phyloP scores from a whole-genome alignment of 345 rosid genomes.

The Euphorbia tirucalli region DNA sequence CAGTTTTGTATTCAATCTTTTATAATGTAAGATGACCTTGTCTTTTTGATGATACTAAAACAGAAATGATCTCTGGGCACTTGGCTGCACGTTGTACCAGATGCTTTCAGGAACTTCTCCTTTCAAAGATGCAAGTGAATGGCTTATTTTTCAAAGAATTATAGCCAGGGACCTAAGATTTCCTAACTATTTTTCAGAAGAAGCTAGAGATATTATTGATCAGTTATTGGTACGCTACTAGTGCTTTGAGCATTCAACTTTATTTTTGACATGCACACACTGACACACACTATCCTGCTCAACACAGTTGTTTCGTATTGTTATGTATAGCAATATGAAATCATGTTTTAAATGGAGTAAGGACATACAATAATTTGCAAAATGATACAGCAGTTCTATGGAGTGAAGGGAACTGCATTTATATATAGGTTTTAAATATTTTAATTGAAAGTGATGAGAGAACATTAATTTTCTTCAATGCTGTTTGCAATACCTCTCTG shows the following conservation, averaged over 20 bases:
- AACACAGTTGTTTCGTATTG: neutral
- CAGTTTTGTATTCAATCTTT: constrained; percentile 15
- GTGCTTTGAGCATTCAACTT: constrained; percentile 10
- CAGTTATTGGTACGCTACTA: constrained; percentile 62
- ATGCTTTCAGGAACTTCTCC: constrained; percentile 99
- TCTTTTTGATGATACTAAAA: constrained; percentile 38
- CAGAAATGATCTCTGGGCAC: constrained; percentile 99
- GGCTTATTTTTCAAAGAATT: constrained; percentile 96
- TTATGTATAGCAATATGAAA: too few relatives aligned
- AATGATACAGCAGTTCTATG: neutral
- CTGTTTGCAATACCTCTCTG: neutral
- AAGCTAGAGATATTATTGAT: constrained; percentile 85
- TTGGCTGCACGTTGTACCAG: constrained; percentile 99
- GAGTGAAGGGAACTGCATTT: neutral
- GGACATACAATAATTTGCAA: neutral
- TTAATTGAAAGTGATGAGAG: neutral
- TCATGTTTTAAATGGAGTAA: too few relatives aligned
- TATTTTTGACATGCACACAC: constrained; percentile 1
- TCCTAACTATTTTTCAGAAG: constrained; percentile 85
- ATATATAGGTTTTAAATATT: neutral
- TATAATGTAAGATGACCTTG: constrained; percentile 28
- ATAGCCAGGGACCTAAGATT: constrained; percentile 90
- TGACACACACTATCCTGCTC: constrained; percentile 6
- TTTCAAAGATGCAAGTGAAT: constrained; percentile 96
- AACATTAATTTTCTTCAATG: neutral